Percentiles rank a stretch among this genome's conserved stretches.
Evolutionary conservation across 2,329 filamentous ascomycete species (phyloP).

Genomic region (Cercospora sp.): DNA sequence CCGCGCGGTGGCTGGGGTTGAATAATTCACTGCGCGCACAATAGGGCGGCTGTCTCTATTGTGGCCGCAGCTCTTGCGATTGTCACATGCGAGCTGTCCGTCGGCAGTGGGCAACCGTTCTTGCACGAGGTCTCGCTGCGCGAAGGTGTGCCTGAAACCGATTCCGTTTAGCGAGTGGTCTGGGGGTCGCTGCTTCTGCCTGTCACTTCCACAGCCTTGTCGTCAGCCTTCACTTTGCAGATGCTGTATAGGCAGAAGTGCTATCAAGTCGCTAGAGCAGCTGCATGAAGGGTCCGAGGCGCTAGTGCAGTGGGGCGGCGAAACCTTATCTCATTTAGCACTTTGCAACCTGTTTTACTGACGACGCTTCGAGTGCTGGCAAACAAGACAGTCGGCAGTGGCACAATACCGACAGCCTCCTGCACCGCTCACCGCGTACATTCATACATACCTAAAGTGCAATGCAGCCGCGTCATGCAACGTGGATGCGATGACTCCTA

Average conservation of each 20-base stretch:
- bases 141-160: neutral
- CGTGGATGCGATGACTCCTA: constrained; percentile 42
- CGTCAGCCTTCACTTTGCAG: neutral
- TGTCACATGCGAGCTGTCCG: constrained; percentile 9
- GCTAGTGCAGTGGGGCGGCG: constrained; percentile 5
- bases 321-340: constrained; percentile 1
- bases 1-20: neutral
- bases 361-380: neutral
- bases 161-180: neutral
- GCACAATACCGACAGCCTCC: neutral
- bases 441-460: neutral
- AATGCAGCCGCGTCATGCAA: constrained; percentile 2
- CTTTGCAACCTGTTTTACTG: constrained; percentile 1
- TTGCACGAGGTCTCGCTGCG: neutral
- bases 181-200: neutral
- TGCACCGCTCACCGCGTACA: neutral
- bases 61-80: constrained; percentile 4
- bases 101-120: neutral
- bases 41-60: constrained; percentile 7
- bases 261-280: constrained; percentile 3
- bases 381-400: neutral
- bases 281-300: constrained; percentile 6
- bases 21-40: constrained; percentile 1
- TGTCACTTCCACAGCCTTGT: constrained; percentile 1
- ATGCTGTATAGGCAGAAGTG: constrained; percentile 11